Conservation (phyloP, 345 rosid species). For the Crucihimalaya himalaica region DNA sequence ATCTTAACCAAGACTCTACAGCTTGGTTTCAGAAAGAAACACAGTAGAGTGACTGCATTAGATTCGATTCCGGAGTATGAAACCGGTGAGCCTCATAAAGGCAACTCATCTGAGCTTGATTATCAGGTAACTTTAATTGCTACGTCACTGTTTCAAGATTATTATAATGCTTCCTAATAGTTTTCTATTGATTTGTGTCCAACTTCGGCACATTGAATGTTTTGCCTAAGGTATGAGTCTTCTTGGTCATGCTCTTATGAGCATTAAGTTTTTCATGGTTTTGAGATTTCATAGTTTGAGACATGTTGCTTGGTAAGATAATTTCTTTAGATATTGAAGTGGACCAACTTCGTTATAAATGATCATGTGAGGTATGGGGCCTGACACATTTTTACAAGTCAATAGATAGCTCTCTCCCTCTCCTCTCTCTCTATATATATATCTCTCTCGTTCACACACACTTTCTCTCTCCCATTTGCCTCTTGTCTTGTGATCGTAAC, state of each 20-base stretch:
- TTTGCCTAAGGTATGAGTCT: slow-evolving; percentile 2
- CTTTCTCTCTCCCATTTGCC: slow-evolving; percentile 26
- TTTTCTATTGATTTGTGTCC: neutral
- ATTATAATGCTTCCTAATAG: neutral
- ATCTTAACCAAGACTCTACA: slow-evolving; percentile 78
- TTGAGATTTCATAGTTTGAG: slow-evolving; percentile 27
- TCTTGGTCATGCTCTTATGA: slow-evolving; percentile 22
- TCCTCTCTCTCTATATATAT: neutral
- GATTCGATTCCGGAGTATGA: slow-evolving; percentile 82
- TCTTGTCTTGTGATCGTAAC: slow-evolving; percentile 24
- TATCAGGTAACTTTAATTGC: slow-evolving; percentile 57
- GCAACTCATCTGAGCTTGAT: slow-evolving; percentile 42
- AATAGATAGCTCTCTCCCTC: slow-evolving; percentile 10
- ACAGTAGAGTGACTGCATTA: slow-evolving; percentile 53
- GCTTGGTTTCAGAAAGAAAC: slow-evolving; percentile 65
- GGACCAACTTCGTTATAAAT: slow-evolving; percentile 38
- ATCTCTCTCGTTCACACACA: neutral
- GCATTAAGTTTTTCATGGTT: slow-evolving; percentile 26
- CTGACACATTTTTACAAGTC: slow-evolving; percentile 23
- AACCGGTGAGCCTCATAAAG: slow-evolving; percentile 46
- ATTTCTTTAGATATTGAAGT: slow-evolving; percentile 25
- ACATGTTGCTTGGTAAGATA: slow-evolving; percentile 27
- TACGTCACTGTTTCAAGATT: slow-evolving; percentile 11
- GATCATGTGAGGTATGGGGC: slow-evolving; percentile 42
- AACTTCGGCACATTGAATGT: slow-evolving; percentile 19